Conservation (phyloP, 208 protist genomes). For the Crithidia sp. region DNA sequence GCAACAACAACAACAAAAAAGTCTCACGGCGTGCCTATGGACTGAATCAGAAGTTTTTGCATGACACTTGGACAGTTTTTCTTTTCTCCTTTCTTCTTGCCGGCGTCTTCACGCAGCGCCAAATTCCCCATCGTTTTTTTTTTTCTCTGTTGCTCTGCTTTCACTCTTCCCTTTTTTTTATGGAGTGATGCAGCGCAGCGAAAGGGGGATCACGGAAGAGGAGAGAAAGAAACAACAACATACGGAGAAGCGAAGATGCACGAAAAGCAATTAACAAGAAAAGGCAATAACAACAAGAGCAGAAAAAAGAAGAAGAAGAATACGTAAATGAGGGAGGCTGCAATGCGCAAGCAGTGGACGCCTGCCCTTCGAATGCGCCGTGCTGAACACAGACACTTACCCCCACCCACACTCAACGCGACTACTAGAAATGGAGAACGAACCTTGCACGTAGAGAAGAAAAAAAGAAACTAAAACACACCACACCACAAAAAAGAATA, state of each 20-base stretch:
- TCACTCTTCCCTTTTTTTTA: not conserved
- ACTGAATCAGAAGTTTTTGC: not conserved
- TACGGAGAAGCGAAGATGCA: no score
- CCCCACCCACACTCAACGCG: not conserved
- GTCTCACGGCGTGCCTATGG: not conserved
- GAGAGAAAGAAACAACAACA: no score
- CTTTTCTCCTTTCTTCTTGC: not conserved
- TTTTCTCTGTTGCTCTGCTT: not conserved
- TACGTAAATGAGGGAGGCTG: no score
- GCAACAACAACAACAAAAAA: not conserved
- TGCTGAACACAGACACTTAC: not conserved
- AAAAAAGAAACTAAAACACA: not conserved
- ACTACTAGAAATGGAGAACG: no score
- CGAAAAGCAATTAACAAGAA: no score
- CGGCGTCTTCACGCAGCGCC: no score
- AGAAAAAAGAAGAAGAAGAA: no score
- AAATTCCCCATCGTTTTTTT: not conserved
- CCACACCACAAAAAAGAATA: not conserved
- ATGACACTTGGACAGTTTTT: not conserved
- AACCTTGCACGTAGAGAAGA: not conserved
- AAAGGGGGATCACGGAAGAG: not conserved
- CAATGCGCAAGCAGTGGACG: no score
- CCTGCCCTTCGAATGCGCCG: no score
- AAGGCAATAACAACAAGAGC: no score
- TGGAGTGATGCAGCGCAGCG: not conserved